Base-by-base conservation (phyloP, 106 monocot genomes). In the Gastrodia elata region DNA sequence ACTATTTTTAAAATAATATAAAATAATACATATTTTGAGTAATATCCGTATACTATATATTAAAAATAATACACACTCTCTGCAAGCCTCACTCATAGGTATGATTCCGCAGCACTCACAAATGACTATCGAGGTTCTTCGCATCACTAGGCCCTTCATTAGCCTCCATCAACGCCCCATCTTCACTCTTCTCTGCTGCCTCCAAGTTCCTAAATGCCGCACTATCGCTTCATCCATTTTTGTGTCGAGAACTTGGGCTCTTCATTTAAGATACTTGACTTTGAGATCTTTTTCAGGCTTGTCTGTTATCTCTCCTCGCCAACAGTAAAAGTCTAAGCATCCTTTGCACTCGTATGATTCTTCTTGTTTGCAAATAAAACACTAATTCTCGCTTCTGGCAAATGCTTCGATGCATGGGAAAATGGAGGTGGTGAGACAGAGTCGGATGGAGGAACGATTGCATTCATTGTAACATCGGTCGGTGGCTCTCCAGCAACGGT, bases 401-500 rank as follows among this genome's bases (percentile, higher is more conserved):
- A 92, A 70, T 65, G 87, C 57, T 7, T 48, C 25, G 75, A 52
- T 0, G 26, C 76, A 2, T 76, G 59, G 18, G 68, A 32, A n/a
- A 5, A 38, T 40, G 70, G 13, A 37, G 25, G 48, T 68, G 55
- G 33, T 40, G 69, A 52, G 16, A 64, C 59, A 10, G 68, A 40
- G 4, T 15, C 34, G 7, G 80, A 48, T 33, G 40, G 27, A 2
- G 81, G 68, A 18, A 97, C 92, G 8, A 92, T 97, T 49, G 96
- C 96, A 4, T 92, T 92, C 27, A 90, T 97, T 36, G 96, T 97
- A 14, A 97, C 92, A 18, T 82, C 92, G 0, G 64, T 92, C 55
- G 92, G 92, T 10, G 90, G 92, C 25, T 89, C 91, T 5, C 82
- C 90, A 2, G 89, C 90, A 2, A 90, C 96, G 8, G 92, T 96